These are phyloP conservation scores for Solidago caesia DNA, from an alignment of 129 eudicot species.

Conservation along the genomic window DNA sequence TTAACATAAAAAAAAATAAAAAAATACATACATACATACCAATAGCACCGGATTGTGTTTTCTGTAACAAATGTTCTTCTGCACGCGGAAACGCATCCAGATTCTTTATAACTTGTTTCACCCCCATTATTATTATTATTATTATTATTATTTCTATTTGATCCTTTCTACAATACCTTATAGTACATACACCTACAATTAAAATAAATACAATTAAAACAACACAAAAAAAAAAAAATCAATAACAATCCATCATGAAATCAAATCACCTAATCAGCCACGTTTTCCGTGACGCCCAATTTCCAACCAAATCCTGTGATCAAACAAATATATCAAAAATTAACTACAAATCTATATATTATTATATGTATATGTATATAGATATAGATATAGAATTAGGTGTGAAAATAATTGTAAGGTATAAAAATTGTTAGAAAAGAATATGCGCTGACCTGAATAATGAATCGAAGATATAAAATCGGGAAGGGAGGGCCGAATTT, in stretches of 20 bases:
- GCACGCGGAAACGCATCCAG: constrained; percentile 97
- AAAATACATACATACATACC: constrained; percentile 37
- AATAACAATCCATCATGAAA: constrained; percentile 3
- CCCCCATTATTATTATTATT: constrained; percentile 46
- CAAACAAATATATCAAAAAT: background rate
- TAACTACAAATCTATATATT: constrained; percentile 12
- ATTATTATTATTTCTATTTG: background rate
- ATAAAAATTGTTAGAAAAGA: constrained; percentile 17
- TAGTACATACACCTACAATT: constrained; percentile 21
- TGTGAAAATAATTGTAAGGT: constrained; percentile 7
- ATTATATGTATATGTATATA: too few species aligned
- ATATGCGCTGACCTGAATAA: constrained; percentile 33
- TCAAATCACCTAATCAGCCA: constrained; percentile 23
- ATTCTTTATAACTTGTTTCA: constrained; percentile 72
- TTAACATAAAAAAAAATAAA: background rate
- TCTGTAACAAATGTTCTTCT: constrained; percentile 87
- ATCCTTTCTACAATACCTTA: constrained; percentile 5
- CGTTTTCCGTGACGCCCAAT: background rate
- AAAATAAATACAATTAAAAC: background rate
- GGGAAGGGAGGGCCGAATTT: constrained; percentile 28
- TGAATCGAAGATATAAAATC: constrained; percentile 7
- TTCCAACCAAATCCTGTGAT: constrained; percentile 21
- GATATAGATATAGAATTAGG: background rate
- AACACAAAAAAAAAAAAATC: background rate
- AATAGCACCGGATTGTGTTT: constrained; percentile 88